A percentile compares a stretch with the other conserved stretches of the same genome.
phyloP scores from a whole-genome alignment of 2,329 filamentous ascomycete genomes.

The Verruconis gallopava region DNA sequence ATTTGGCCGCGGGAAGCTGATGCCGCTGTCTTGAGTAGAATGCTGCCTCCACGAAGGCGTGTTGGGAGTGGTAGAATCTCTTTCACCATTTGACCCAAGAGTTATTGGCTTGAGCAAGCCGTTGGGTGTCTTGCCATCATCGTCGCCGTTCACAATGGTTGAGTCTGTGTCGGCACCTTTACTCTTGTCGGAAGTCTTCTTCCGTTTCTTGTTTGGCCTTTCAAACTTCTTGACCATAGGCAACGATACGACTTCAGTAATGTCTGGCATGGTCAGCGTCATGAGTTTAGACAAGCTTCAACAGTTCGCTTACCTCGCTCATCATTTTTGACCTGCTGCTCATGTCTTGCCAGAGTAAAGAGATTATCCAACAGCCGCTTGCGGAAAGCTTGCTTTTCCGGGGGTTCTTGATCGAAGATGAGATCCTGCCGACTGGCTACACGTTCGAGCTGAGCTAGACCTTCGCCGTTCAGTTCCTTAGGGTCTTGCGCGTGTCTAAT shows the following conservation, averaged over 20 bases:
- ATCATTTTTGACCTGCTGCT: not conserved
- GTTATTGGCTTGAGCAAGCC: not conserved
- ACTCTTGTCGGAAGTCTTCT: not conserved
- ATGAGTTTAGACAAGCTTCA: not conserved
- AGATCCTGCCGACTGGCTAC: not conserved
- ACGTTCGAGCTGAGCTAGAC: constrained; percentile 1
- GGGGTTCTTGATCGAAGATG: constrained; percentile 2
- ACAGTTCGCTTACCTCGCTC: not conserved
- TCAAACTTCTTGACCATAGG: not conserved
- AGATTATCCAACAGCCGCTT: constrained; percentile 4
- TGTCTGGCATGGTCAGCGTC: not conserved
- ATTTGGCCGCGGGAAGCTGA: not conserved
- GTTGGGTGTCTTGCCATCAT: not conserved
- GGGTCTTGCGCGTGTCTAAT: not conserved
- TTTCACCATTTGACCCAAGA: not conserved
- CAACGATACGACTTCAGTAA: not conserved
- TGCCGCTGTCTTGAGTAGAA: not conserved
- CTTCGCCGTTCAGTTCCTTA: not conserved
- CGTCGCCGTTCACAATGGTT: not conserved
- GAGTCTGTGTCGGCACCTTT: not conserved
- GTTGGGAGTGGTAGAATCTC: not conserved
- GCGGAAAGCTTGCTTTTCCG: constrained; percentile 3
- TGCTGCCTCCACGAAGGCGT: not conserved
- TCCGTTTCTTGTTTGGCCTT: constrained; percentile 1
- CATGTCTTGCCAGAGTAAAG: constrained; percentile 3